Conservation (phyloP, 306 rosid species). For the Trichosanthes truncata region DNA sequence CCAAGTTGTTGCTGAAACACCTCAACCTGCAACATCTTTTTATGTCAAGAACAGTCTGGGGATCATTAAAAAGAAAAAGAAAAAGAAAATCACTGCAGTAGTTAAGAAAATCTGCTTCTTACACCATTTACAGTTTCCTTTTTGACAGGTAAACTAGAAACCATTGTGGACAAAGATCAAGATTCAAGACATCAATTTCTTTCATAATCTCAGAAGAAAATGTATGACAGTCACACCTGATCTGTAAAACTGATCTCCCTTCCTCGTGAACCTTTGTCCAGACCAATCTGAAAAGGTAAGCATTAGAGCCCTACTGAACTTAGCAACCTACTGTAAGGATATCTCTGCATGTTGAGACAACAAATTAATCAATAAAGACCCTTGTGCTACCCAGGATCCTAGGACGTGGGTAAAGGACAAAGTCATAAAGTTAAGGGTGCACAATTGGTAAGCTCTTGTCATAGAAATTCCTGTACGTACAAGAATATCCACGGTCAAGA, state of each 20-base stretch:
- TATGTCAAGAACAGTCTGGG: not conserved
- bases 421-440: not conserved
- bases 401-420: not conserved
- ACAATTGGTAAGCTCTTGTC: not conserved
- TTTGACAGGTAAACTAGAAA: not conserved
- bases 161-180: not conserved
- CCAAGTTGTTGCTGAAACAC: slow-evolving; percentile 74
- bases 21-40: slow-evolving; percentile 35
- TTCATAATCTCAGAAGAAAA: not conserved
- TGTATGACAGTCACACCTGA: slow-evolving; percentile 35
- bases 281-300: slow-evolving; percentile 48
- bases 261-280: slow-evolving; percentile 83
- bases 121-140: not conserved
- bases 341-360: not conserved
- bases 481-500: not conserved
- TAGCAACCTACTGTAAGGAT: not conserved
- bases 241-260: slow-evolving; percentile 51
- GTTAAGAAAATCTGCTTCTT: not conserved
- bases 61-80: not conserved
- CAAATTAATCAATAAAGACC: not conserved
- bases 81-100: not conserved
- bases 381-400: not conserved
- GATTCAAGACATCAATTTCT: not conserved
- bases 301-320: not conserved
- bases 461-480: not conserved